Percentiles rank a stretch among this genome's conserved stretches.
Evolutionary conservation across 2,329 filamentous ascomycete genomes (phyloP).

Genomic region (Neofusicoccum parvum): DNA sequence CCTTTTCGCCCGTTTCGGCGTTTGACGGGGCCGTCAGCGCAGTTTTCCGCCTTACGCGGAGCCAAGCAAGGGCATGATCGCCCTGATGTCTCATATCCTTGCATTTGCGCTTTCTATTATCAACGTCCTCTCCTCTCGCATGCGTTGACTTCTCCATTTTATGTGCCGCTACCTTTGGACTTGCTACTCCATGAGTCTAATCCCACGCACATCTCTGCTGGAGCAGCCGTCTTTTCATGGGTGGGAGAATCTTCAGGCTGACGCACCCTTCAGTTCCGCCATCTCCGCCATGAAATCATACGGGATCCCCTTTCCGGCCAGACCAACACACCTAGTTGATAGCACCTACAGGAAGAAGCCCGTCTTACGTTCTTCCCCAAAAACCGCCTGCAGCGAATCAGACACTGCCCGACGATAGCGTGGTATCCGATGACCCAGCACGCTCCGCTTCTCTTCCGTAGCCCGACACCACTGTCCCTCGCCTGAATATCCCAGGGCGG

Average conservation of each 20-base stretch:
- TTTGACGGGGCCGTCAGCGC: background rate
- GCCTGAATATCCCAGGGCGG: background rate
- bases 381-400: background rate
- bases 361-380: background rate
- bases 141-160: background rate
- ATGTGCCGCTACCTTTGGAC: background rate
- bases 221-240: background rate
- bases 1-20: background rate
- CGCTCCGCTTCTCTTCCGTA: background rate
- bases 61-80: background rate
- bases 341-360: background rate
- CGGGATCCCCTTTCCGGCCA: conserved; percentile 15
- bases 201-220: background rate
- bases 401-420: background rate
- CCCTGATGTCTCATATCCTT: background rate
- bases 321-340: background rate
- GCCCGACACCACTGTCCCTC: background rate
- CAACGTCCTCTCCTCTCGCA: background rate
- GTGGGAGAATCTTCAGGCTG: background rate
- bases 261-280: background rate
- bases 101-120: background rate
- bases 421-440: background rate
- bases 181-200: background rate
- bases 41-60: background rate
- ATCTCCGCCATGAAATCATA: conserved; percentile 13